These are phyloP conservation scores for Neurospora sp. DNA, from an alignment of 495 filamentous ascomycete species.

Conservation along the genomic window DNA sequence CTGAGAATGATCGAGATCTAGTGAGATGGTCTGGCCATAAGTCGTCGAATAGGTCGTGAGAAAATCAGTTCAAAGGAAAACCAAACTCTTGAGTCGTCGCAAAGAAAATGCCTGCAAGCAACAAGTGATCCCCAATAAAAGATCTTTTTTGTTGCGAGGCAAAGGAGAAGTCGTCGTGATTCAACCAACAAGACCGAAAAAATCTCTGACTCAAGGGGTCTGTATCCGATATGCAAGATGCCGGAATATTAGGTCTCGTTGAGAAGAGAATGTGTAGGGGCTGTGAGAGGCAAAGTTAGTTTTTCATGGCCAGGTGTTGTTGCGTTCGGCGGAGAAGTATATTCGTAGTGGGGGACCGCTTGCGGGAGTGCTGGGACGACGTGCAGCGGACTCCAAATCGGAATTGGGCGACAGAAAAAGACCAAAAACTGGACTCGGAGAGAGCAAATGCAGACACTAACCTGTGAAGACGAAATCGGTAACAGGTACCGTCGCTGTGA, in stretches of 20 bases:
- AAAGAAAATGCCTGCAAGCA: neutral
- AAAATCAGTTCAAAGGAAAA: neutral
- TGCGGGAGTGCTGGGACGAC: neutral
- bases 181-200: neutral
- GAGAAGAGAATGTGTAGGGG: neutral
- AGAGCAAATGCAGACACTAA: constrained; percentile 8
- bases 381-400: neutral
- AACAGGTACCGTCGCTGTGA: constrained; percentile 9
- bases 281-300: neutral
- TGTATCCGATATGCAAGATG: neutral
- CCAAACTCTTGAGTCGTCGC: neutral
- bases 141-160: neutral
- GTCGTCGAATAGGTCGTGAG: neutral
- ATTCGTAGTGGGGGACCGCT: neutral
- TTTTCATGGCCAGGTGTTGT: neutral
- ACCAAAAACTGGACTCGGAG: neutral
- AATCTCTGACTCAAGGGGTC: neutral
- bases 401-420: constrained; percentile 2
- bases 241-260: neutral
- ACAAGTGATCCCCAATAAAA: neutral
- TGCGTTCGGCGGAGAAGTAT: neutral
- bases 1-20: constrained; percentile 25
- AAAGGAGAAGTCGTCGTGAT: neutral
- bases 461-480: constrained; percentile 13
- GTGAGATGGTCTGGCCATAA: constrained; percentile 34